Evolutionary conservation across 805 yeast species (phyloP).

Genomic region (Candida lessepsii): DNA sequence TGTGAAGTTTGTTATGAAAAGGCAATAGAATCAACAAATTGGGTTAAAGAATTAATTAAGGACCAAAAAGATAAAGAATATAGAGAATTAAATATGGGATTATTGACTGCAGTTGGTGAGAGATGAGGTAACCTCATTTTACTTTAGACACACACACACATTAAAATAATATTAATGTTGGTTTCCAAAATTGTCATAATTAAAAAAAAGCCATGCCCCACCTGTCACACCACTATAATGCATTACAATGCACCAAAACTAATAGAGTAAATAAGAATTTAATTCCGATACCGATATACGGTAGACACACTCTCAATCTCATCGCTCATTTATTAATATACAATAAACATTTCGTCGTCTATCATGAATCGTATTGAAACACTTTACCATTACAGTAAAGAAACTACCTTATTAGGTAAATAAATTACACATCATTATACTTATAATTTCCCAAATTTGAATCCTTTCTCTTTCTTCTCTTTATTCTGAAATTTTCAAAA

Average conservation of each 20-base stretch:
- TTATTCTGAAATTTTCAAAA: slow-evolving; percentile 11
- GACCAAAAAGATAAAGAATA: slow-evolving; percentile 53
- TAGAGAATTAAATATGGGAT: slow-evolving; percentile 25
- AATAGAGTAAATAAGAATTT: too few relatives aligned
- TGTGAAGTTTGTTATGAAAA: slow-evolving; percentile 61
- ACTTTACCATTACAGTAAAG: not conserved
- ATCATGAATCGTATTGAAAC: slow-evolving; percentile 1
- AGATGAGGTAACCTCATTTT: slow-evolving; percentile 1
- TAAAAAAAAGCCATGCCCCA: too few relatives aligned
- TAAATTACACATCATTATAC: slow-evolving; percentile 6
- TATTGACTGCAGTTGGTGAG: slow-evolving; percentile 19
- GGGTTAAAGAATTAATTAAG: slow-evolving; percentile 55
- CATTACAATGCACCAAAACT: too few relatives aligned
- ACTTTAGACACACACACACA: too few relatives aligned
- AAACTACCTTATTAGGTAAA: too few relatives aligned
- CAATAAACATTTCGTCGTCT: slow-evolving; percentile 4
- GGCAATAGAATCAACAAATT: slow-evolving; percentile 63
- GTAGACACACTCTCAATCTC: too few relatives aligned
- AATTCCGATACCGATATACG: too few relatives aligned
- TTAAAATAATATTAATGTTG: too few relatives aligned
- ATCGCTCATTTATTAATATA: slow-evolving; percentile 1
- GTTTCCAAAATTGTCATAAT: too few relatives aligned
- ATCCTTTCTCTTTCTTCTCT: slow-evolving; percentile 55
- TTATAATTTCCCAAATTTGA: slow-evolving; percentile 44
- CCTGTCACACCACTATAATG: too few relatives aligned